phyloP scores from a whole-genome alignment of 2,329 filamentous ascomycete species.

The Penicillium fuscoglaucum region DNA sequence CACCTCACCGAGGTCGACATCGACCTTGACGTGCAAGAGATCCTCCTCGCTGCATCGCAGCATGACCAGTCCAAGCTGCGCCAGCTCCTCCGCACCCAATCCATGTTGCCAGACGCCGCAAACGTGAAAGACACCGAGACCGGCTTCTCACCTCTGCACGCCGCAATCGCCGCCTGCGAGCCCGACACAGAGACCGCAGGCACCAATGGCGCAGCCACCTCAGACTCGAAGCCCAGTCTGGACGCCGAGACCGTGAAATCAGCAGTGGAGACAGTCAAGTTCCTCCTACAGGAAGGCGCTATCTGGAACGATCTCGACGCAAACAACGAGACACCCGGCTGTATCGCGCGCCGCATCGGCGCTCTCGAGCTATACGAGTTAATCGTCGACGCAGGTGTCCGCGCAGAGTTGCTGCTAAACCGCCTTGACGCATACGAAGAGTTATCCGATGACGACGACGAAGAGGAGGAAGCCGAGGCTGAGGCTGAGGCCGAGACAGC shows the following conservation, averaged over 20 bases:
- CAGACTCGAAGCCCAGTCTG: conserved; percentile 40
- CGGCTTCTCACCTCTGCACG: conserved; percentile 83
- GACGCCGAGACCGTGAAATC: conserved; percentile 48
- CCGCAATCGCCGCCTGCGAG: conserved; percentile 77
- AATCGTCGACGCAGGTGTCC: conserved; percentile 84
- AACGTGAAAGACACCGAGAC: conserved; percentile 82
- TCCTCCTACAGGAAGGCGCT: conserved; percentile 81
- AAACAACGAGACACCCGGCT: conserved; percentile 87
- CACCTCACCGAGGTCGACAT: conserved; percentile 34
- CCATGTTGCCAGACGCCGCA: conserved; percentile 54
- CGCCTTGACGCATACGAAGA: conserved; percentile 79
- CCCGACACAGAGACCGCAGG: conserved; percentile 32
- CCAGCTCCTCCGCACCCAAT: conserved; percentile 62
- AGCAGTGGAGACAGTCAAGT: conserved; percentile 52
- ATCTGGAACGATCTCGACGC: conserved; percentile 96
- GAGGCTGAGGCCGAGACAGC: conserved; percentile 11
- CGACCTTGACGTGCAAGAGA: conserved; percentile 54
- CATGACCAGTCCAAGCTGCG: conserved; percentile 69
- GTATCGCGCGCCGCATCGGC: conserved; percentile 71
- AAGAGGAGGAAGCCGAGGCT: conserved; percentile 28
- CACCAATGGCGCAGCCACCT: conserved; percentile 2
- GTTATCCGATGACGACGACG: conserved; percentile 49
- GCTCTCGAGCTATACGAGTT: conserved; percentile 72
- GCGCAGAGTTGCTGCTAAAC: conserved; percentile 83
- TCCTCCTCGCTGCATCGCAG: conserved; percentile 65